Evolutionary conservation across 768 basidiomycete species (phyloP).

Genomic region (Lyophyllum semitale): DNA sequence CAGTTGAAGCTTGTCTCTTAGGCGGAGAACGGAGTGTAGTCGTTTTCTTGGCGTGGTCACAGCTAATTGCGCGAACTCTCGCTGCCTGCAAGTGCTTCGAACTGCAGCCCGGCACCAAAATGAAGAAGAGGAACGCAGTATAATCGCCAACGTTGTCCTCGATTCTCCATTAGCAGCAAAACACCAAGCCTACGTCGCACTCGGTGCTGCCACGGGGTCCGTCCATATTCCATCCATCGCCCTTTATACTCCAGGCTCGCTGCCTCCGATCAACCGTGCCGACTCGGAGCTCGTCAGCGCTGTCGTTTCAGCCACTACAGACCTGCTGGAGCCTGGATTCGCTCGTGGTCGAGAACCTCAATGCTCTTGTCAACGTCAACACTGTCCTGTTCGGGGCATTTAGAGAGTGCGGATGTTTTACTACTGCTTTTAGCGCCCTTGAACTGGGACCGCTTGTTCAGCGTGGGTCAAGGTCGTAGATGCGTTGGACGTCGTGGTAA

Average conservation of each 20-base stretch:
- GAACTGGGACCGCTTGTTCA: too few species aligned
- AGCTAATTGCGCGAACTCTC: constrained; percentile 24
- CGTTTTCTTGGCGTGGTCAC: constrained; percentile 25
- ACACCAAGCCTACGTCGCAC: constrained; percentile 19
- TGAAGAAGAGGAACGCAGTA: constrained; percentile 18
- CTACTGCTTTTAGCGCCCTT: too few species aligned
- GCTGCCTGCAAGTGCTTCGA: constrained; percentile 18
- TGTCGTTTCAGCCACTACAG: constrained; percentile 18
- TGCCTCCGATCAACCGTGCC: constrained; percentile 13
- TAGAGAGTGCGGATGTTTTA: constrained; percentile 23
- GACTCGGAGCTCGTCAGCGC: constrained; percentile 21
- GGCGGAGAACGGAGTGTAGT: constrained; percentile 39
- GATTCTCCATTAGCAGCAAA: constrained; percentile 18
- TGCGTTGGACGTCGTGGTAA: constrained; percentile 12
- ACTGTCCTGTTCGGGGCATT: constrained; percentile 19
- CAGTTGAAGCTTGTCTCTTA: too few species aligned
- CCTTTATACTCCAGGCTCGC: neutral
- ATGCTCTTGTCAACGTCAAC: constrained; percentile 22
- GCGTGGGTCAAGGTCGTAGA: constrained; percentile 20
- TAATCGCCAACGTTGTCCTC: constrained; percentile 9
- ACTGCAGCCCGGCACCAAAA: constrained; percentile 15
- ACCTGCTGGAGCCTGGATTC: too few species aligned
- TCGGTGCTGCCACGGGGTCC: constrained; percentile 9
- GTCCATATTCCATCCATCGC: neutral
- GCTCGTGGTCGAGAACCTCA: constrained; percentile 20